Percentiles rank a stretch among this genome's conserved stretches.
Evolutionary conservation across 306 rosid genomes (phyloP).

Genomic region (Coriaria nepalensis): DNA sequence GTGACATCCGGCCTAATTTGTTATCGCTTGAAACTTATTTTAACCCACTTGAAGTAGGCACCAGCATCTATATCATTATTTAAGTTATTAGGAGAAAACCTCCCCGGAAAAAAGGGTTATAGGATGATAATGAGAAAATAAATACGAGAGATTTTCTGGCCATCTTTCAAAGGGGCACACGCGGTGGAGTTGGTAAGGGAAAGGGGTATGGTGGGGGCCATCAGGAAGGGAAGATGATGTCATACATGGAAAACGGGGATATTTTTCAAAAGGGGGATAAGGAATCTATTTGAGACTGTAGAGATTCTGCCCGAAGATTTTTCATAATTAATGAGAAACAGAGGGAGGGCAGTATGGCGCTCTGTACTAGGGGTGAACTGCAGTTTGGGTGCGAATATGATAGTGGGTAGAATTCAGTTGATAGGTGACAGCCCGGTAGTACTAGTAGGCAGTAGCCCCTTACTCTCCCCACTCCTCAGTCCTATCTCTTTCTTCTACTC

Average conservation of each 20-base stretch:
- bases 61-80: constrained; percentile 1
- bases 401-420: constrained; percentile 13
- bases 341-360: constrained; percentile 12
- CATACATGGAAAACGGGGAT: constrained; percentile 23
- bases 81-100: not conserved
- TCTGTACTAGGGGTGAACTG: too few relatives aligned
- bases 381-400: not conserved
- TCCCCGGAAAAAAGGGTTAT: constrained; percentile 1
- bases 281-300: constrained; percentile 52
- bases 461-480: too few relatives aligned
- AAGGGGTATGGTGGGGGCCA: constrained; percentile 7
- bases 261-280: constrained; percentile 27
- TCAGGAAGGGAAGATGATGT: constrained; percentile 21
- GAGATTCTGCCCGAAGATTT: constrained; percentile 66
- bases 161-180: constrained; percentile 25
- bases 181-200: constrained; percentile 16
- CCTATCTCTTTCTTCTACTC: not conserved
- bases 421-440: constrained; percentile 13
- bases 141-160: constrained; percentile 76
- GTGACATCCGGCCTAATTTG: constrained; percentile 36
- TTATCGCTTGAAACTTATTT: constrained; percentile 25
- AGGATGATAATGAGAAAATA: constrained; percentile 6
- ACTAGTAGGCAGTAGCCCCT: too few relatives aligned
- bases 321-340: constrained; percentile 24
- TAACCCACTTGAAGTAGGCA: constrained; percentile 29